These are phyloP conservation scores for Saturnispora zaruensis DNA, from an alignment of 805 yeast genomes.

Conservation along the genomic window DNA sequence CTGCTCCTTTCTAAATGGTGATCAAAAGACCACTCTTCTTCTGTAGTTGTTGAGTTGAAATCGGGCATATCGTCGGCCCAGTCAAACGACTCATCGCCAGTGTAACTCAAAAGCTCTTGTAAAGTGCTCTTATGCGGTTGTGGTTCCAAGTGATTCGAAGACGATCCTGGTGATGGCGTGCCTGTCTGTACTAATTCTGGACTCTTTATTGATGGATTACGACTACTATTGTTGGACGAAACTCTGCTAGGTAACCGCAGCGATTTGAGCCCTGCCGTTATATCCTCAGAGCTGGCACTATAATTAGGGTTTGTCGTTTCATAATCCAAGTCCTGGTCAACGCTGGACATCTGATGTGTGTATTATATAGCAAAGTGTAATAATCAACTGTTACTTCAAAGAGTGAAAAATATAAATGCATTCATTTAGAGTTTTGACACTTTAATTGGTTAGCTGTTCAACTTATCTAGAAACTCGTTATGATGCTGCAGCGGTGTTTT, in stretches of 20 bases:
- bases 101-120: conserved; percentile 1
- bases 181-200: conserved; percentile 3
- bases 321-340: neutral
- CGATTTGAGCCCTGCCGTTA: conserved; percentile 1
- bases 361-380: neutral
- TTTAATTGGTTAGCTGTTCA: neutral
- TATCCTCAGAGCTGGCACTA: conserved; percentile 2
- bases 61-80: conserved; percentile 8
- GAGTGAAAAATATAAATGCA: neutral
- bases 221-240: conserved; percentile 3
- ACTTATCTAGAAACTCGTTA: neutral
- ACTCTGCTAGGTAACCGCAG: conserved; percentile 7
- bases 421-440: neutral
- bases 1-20: neutral
- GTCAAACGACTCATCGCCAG: conserved; percentile 1
- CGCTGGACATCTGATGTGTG: conserved; percentile 1
- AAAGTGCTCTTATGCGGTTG: neutral
- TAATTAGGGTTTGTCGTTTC: conserved; percentile 6
- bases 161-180: neutral
- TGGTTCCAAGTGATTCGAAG: neutral
- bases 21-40: neutral
- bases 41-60: neutral
- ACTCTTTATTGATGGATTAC: conserved; percentile 5
- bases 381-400: neutral
- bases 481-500: neutral